A percentile compares a stretch with the other conserved stretches of the same genome.
Evolutionary conservation across 441 rosid species (phyloP).

Genomic region (Populus hybrid): DNA sequence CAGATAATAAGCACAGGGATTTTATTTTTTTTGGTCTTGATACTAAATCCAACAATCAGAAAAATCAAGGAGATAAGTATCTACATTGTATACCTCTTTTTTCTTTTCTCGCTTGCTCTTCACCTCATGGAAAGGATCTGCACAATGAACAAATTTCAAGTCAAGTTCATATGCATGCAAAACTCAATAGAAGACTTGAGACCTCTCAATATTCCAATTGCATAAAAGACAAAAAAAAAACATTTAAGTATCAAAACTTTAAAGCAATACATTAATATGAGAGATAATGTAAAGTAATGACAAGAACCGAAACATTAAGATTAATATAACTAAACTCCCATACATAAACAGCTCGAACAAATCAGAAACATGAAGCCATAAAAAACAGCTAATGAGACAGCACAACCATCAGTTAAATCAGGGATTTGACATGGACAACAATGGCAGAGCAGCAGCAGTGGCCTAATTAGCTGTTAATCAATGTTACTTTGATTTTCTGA

Average conservation of each 20-base stretch:
- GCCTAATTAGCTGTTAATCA: background rate
- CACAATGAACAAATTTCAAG: conserved; percentile 13
- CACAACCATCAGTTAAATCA: background rate
- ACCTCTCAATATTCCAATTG: background rate
- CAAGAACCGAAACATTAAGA: background rate
- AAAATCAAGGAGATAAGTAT: background rate
- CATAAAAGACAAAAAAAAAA: background rate
- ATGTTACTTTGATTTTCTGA: background rate
- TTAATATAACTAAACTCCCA: background rate
- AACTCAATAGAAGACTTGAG: background rate
- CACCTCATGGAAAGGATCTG: conserved; percentile 97
- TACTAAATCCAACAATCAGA: background rate
- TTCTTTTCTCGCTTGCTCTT: conserved; percentile 96
- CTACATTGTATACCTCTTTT: conserved; percentile 57
- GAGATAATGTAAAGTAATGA: background rate
- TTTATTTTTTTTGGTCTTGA: too few species aligned
- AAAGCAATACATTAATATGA: background rate
- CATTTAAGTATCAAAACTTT: background rate
- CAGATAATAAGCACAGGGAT: background rate
- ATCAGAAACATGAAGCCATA: background rate
- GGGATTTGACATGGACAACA: background rate
- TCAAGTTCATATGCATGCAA: background rate
- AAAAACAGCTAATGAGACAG: background rate
- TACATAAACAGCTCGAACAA: background rate
- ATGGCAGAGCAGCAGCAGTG: background rate